Evolutionary conservation across 306 rosid genomes (phyloP).

Genomic region (Neltuma alba): DNA sequence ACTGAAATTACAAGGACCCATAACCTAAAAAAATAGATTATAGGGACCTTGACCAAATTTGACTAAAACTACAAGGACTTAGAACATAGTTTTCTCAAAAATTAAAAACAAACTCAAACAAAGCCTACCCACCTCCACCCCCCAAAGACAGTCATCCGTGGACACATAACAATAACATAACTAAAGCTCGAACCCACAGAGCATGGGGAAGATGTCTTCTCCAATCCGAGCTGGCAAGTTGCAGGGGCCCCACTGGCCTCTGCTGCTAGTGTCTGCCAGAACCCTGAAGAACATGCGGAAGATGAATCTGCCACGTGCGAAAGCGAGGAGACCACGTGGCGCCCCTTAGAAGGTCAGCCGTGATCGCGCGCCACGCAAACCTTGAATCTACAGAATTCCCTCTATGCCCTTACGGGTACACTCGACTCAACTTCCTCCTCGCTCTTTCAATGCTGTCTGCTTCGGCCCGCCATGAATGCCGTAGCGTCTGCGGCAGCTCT

Average conservation of each 20-base stretch:
- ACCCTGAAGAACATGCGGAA: slow-evolving; percentile 51
- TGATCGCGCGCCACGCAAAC: slow-evolving; percentile 59
- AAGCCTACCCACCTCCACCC: no score
- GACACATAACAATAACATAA: no score
- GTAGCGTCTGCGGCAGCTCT: slow-evolving; percentile 67
- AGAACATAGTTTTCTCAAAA: no score
- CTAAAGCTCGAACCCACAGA: no score
- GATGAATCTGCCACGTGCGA: slow-evolving; percentile 47
- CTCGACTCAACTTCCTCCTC: no score
- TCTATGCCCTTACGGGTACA: no score
- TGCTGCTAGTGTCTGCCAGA: slow-evolving; percentile 5
- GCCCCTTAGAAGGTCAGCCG: slow-evolving; percentile 48
- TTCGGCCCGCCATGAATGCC: slow-evolving; percentile 60
- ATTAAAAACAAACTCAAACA: no score
- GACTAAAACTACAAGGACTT: no score
- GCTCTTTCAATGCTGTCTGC: slow-evolving; percentile 37
- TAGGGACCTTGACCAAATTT: no score
- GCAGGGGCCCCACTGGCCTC: slow-evolving; percentile 51
- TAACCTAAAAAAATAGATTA: no score
- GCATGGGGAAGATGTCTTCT: slow-evolving; percentile 49
- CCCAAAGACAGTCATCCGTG: no score
- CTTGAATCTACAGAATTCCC: slow-evolving; percentile 56
- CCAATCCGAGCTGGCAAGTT: slow-evolving; percentile 59
- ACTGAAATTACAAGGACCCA: no score
- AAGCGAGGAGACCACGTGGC: slow-evolving; percentile 49